phyloP scores from a whole-genome alignment of 495 filamentous ascomycete genomes.

The Podospora didyma region DNA sequence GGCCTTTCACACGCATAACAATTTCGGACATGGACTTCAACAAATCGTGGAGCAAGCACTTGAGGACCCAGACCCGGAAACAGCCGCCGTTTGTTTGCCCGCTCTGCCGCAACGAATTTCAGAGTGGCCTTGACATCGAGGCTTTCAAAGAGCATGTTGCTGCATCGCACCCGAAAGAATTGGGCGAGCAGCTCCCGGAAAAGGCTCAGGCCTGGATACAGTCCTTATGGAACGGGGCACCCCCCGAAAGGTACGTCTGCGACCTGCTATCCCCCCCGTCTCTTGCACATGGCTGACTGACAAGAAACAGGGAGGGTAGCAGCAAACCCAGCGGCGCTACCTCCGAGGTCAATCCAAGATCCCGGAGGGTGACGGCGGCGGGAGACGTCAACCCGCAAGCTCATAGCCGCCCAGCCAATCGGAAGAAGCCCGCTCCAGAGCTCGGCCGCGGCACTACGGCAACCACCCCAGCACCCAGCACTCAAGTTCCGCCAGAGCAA shows the following conservation, averaged over 20 bases:
- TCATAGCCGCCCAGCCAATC: constrained; percentile 4
- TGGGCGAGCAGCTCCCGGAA: constrained; percentile 6
- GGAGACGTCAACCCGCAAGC: background rate
- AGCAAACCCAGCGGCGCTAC: background rate
- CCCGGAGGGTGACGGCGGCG: background rate
- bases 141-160: constrained; percentile 5
- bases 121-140: background rate
- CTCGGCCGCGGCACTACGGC: background rate
- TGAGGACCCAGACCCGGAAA: background rate
- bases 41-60: background rate
- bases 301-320: background rate
- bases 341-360: background rate
- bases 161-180: background rate
- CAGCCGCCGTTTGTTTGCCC: background rate
- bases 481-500: background rate
- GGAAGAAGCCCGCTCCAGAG: constrained; percentile 5
- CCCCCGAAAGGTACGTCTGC: background rate
- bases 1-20: background rate
- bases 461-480: background rate
- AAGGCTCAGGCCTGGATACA: constrained; percentile 3
- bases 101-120: background rate
- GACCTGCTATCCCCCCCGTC: background rate
- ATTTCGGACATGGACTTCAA: background rate
- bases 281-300: background rate
- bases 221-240: constrained; percentile 1